Conservation (phyloP, 495 filamentous ascomycete genomes). For the Penicillium simplicissimum region DNA sequence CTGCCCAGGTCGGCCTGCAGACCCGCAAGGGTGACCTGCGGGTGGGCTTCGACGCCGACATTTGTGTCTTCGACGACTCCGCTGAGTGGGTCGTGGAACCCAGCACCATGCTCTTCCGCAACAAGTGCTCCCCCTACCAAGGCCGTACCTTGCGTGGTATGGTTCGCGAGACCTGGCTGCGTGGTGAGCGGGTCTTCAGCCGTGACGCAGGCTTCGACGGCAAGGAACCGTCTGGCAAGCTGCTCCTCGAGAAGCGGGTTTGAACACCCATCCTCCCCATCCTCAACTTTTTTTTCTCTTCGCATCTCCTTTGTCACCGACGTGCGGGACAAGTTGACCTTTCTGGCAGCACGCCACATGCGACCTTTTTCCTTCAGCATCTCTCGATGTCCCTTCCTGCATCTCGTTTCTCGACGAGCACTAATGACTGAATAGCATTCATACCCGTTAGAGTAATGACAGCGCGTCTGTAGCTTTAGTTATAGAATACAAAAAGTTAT, state of each 20-base stretch:
- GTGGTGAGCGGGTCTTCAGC: slow-evolving; percentile 74
- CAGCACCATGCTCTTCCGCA: slow-evolving; percentile 84
- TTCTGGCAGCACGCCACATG: slow-evolving; percentile 12
- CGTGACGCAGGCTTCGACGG: slow-evolving; percentile 60
- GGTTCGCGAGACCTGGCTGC: slow-evolving; percentile 87
- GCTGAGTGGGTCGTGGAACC: slow-evolving; percentile 70
- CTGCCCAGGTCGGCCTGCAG: slow-evolving; percentile 85
- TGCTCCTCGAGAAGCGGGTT: slow-evolving; percentile 62
- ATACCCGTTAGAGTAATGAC: slow-evolving; percentile 37
- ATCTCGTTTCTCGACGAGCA: slow-evolving; percentile 30
- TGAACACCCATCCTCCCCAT: slow-evolving; percentile 24
- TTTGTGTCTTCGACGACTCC: slow-evolving; percentile 88
- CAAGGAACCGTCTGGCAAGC: slow-evolving; percentile 57
- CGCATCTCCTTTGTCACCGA: slow-evolving; percentile 6
- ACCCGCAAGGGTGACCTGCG: slow-evolving; percentile 78
- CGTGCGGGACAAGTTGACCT: slow-evolving; percentile 21
- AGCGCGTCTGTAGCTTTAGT: slow-evolving; percentile 28
- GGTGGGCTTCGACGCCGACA: slow-evolving; percentile 86
- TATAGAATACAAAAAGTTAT: slow-evolving; percentile 23
- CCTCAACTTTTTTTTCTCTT: slow-evolving; percentile 15
- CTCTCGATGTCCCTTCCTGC: slow-evolving; percentile 9
- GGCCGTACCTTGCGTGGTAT: slow-evolving; percentile 75
- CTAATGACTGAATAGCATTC: slow-evolving; percentile 35
- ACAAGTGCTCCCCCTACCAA: slow-evolving; percentile 93
- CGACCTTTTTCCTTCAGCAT: background rate